phyloP scores from a whole-genome alignment of 768 basidiomycete species.

The Boletus rufocinnamomeus region DNA sequence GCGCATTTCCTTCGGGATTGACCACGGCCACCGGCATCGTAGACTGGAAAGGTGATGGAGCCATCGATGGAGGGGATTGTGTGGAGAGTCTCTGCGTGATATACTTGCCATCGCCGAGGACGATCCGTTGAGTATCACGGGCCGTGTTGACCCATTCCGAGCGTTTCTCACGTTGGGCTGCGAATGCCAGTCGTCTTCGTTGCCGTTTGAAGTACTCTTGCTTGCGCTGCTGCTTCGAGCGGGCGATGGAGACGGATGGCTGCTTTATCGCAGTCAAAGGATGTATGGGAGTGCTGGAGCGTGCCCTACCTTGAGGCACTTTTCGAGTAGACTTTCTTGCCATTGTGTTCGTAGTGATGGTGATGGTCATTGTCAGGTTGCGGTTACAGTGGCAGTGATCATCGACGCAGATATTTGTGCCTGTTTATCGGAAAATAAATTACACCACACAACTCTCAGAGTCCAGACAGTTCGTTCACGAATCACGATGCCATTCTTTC shows the following conservation, averaged over 20 bases:
- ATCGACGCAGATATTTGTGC: neutral
- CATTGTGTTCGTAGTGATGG: slow-evolving; percentile 17
- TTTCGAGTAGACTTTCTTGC: slow-evolving; percentile 23
- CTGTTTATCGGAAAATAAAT: neutral
- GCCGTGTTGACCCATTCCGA: slow-evolving; percentile 38
- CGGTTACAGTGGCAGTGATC: neutral
- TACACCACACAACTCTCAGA: too few relatives aligned
- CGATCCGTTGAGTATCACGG: slow-evolving; percentile 39
- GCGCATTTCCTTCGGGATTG: slow-evolving; percentile 5
- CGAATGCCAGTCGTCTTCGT: slow-evolving; percentile 23
- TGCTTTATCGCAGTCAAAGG: slow-evolving; percentile 31
- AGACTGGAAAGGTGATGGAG: slow-evolving; percentile 23
- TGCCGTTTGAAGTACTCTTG: slow-evolving; percentile 25
- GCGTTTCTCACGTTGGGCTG: slow-evolving; percentile 28
- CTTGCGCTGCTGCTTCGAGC: slow-evolving; percentile 25
- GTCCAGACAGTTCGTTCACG: neutral
- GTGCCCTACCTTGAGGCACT: slow-evolving; percentile 31
- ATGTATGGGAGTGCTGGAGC: slow-evolving; percentile 25
- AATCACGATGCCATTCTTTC: slow-evolving; percentile 29
- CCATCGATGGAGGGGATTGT: slow-evolving; percentile 3
- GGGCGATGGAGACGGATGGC: slow-evolving; percentile 13
- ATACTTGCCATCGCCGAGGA: slow-evolving; percentile 45
- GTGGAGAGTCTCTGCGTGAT: slow-evolving; percentile 29
- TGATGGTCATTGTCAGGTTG: slow-evolving; percentile 3
- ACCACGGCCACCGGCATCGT: slow-evolving; percentile 7